Conservation (phyloP, 2,329 filamentous ascomycete species). For the Diaporthe sp. region DNA sequence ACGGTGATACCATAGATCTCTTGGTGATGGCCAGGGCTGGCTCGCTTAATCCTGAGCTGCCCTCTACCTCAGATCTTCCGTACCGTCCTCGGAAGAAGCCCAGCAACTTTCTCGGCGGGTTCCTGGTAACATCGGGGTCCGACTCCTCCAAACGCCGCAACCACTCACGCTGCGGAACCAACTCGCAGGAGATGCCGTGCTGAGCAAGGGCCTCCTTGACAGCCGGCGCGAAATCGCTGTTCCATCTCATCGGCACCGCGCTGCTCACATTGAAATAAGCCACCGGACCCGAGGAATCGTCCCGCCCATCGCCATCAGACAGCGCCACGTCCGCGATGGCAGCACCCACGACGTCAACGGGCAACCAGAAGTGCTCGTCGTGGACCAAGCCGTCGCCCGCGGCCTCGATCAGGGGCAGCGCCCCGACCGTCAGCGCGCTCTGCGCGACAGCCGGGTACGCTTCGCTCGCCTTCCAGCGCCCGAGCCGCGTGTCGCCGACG, state of each 20-base stretch:
- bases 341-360: constrained; percentile 3
- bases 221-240: constrained; percentile 12
- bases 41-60: not conserved
- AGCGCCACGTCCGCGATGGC: constrained; percentile 13
- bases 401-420: constrained; percentile 23
- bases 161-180: constrained; percentile 21
- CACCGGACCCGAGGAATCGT: not conserved
- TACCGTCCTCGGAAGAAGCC: constrained; percentile 19
- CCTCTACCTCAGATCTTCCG: not conserved
- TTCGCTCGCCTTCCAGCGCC: constrained; percentile 29
- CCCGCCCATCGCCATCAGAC: not conserved
- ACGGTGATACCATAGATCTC: not conserved
- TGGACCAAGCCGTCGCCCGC: not conserved
- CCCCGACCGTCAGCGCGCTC: constrained; percentile 27
- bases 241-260: constrained; percentile 3
- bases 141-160: constrained; percentile 14
- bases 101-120: constrained; percentile 23
- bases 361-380: constrained; percentile 29
- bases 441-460: constrained; percentile 26
- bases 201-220: not conserved
- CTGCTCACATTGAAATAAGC: constrained; percentile 27
- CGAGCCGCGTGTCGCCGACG: constrained; percentile 45
- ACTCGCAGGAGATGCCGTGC: constrained; percentile 13
- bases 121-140: not conserved
- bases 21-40: constrained; percentile 21